Base-by-base conservation (phyloP, 2,329 filamentous ascomycete species). In the Epichloe sylvatica region DNA sequence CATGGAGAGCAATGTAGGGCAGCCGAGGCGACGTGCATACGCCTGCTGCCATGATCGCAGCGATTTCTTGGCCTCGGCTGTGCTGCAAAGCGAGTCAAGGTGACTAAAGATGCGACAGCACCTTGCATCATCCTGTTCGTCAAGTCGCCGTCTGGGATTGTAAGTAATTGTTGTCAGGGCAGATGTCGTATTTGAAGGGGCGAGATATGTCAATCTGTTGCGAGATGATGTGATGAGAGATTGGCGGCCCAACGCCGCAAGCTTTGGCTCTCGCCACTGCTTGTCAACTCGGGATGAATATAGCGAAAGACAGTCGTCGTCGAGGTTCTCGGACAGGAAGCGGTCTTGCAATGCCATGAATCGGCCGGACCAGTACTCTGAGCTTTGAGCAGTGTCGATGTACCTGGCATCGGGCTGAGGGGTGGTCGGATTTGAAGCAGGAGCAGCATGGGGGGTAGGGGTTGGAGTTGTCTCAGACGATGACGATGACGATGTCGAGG, bases 311-410 rank as follows among this genome's bases (percentile, higher is more conserved):
- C 49, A 35, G 21, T 53, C 51, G 25, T 53, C 52, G 2, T 51
- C 51, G 17, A 62, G 58, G 2, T 57, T 59, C 35, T 67, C 64
- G 3, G 59, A 38, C 3, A 59, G 51, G 15, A 62, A 61, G 17
- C 69, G 71, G 62, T 83, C 79, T 46, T 75, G 69, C 0, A 82
- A 62, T 2, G 76, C 65, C 46, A 72, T 65, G 58, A 83, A 81
- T 38, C 81, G 76, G 17, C 81, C 81, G 11, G 71, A 67, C 81
- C 81, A 84, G 61, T 81, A 83, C 3, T 68, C 62, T 2, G 71
- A 69, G 5, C 70, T 63, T 56, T 75, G 71, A 2, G 73, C 68
- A 0, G 59, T 64, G 46, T 60, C 59, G 13, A 79, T 61, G 2
- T 63, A 59, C 1, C 56, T 56, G 2, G 58, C 60, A 9, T 65